phyloP scores from a whole-genome alignment of 2,329 filamentous ascomycete genomes.

The Lomentospora prolificans region DNA sequence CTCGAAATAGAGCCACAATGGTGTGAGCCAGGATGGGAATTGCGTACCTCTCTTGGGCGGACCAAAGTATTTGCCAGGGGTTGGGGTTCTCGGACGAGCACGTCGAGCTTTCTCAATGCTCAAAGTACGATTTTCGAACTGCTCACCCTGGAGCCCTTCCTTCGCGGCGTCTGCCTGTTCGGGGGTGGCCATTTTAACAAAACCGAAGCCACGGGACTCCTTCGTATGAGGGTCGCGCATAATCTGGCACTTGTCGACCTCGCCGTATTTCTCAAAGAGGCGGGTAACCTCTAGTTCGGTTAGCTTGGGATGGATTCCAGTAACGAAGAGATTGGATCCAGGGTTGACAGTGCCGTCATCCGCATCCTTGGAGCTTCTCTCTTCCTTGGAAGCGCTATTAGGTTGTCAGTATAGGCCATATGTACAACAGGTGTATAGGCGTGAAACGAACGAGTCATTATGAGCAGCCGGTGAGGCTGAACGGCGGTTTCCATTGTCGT shows the following conservation, averaged over 20 bases:
- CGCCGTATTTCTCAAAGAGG: constrained; percentile 97
- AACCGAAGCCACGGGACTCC: constrained; percentile 96
- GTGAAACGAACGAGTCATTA: constrained; percentile 35
- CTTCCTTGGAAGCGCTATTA: constrained; percentile 39
- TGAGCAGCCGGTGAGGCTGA: constrained; percentile 52
- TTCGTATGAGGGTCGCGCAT: constrained; percentile 98
- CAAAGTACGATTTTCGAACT: constrained; percentile 87
- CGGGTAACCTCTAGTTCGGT: constrained; percentile 83
- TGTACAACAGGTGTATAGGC: neutral
- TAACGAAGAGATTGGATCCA: constrained; percentile 97
- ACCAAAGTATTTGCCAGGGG: constrained; percentile 97
- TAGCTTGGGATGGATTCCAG: constrained; percentile 89
- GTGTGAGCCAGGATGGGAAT: neutral
- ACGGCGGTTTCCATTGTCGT: constrained; percentile 48
- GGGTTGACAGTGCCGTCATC: constrained; percentile 81
- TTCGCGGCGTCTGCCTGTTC: constrained; percentile 95
- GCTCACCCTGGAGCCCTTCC: constrained; percentile 89
- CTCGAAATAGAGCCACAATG: constrained; percentile 14
- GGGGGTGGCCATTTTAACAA: constrained; percentile 96
- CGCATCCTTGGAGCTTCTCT: constrained; percentile 42
- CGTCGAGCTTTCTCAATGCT: constrained; percentile 99
- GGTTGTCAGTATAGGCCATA: constrained; percentile 6
- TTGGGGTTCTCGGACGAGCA: constrained; percentile 87
- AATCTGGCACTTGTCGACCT: constrained; percentile 98
- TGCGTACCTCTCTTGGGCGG: constrained; percentile 92